phyloP scores from a whole-genome alignment of 495 filamentous ascomycete species.

The Mytilinidion resinicola region DNA sequence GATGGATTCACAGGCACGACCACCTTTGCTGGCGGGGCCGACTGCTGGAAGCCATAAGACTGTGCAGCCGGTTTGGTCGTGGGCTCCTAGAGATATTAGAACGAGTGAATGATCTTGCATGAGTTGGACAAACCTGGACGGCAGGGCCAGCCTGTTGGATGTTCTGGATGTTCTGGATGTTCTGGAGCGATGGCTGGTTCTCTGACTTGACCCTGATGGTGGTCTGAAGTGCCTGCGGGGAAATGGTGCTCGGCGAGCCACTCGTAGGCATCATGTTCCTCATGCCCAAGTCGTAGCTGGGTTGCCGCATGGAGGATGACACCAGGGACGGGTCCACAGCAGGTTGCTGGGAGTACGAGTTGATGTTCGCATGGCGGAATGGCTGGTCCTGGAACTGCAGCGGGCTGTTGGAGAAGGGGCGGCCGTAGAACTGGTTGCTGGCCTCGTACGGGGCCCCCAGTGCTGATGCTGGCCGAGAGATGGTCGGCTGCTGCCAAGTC shows the following conservation, averaged over 20 bases:
- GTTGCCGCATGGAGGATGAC: not conserved
- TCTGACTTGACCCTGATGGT: not conserved
- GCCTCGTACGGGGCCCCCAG: not conserved
- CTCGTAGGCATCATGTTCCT: not conserved
- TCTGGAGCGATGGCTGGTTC: not conserved
- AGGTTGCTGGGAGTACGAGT: not conserved
- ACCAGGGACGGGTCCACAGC: conserved; percentile 3
- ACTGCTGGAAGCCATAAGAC: not conserved
- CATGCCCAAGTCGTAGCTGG: not conserved
- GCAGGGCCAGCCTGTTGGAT: not conserved
- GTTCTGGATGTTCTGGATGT: conserved; percentile 1
- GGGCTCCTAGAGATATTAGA: too few species aligned
- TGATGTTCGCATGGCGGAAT: not conserved
- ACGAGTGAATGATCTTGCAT: too few species aligned
- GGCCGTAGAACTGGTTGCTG: conserved; percentile 17
- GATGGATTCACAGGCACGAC: conserved; percentile 4
- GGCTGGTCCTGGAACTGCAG: conserved; percentile 24
- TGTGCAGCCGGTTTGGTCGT: not conserved
- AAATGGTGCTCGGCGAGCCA: conserved; percentile 24
- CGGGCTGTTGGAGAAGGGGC: conserved; percentile 24
- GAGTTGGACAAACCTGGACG: conserved; percentile 15
- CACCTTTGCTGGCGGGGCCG: conserved; percentile 8
- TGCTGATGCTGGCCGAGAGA: not conserved
- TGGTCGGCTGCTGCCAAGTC: conserved; percentile 13
- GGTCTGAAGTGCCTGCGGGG: conserved; percentile 34